Percentiles rank a stretch among this genome's conserved stretches.
phyloP scores from a whole-genome alignment of 2,329 filamentous ascomycete species.

The Thermothelomyces thermophilus region DNA sequence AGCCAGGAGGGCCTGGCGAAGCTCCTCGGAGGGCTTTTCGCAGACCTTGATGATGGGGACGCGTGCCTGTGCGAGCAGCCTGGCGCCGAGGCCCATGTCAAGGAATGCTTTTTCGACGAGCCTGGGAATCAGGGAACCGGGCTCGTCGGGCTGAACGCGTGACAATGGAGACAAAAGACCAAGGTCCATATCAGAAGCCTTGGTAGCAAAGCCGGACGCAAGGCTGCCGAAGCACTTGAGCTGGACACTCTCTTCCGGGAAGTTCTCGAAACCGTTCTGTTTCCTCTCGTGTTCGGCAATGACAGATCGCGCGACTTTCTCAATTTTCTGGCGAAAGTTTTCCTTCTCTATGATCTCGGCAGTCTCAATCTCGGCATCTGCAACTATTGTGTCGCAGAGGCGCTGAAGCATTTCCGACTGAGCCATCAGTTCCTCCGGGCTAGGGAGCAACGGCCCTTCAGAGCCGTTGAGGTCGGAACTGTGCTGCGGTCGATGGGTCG shows the following conservation, averaged over 20 bases:
- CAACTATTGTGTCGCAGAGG: conserved; percentile 44
- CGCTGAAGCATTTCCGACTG: conserved; percentile 45
- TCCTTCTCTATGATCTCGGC: conserved; percentile 66
- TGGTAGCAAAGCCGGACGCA: conserved; percentile 77
- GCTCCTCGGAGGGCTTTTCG: conserved; percentile 55
- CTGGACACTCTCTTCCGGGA: conserved; percentile 52
- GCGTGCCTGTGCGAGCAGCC: conserved; percentile 69
- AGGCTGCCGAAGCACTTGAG: conserved; percentile 78
- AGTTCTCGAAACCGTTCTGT: conserved; percentile 36
- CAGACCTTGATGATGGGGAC: conserved; percentile 88
- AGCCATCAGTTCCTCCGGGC: conserved; percentile 40
- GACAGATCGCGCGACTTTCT: conserved; percentile 55
- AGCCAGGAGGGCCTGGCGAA: conserved; percentile 55
- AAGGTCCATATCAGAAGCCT: conserved; percentile 86
- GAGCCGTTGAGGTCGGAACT: conserved; percentile 27
- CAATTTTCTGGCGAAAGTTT: conserved; percentile 57
- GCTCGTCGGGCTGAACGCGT: conserved; percentile 43
- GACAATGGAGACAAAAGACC: conserved; percentile 64
- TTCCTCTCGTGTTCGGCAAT: conserved; percentile 47
- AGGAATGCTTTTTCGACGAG: conserved; percentile 70
- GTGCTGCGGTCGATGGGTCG: conserved; percentile 12
- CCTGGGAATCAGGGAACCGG: conserved; percentile 60
- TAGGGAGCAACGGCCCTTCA: conserved; percentile 28
- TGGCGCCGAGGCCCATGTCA: conserved; percentile 64
- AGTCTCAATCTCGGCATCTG: conserved; percentile 54